A percentile compares a stretch with the other conserved stretches of the same genome.
These are phyloP conservation scores for Leucaena leucocephala DNA, from an alignment of 306 rosid species.

Conservation along the genomic window DNA sequence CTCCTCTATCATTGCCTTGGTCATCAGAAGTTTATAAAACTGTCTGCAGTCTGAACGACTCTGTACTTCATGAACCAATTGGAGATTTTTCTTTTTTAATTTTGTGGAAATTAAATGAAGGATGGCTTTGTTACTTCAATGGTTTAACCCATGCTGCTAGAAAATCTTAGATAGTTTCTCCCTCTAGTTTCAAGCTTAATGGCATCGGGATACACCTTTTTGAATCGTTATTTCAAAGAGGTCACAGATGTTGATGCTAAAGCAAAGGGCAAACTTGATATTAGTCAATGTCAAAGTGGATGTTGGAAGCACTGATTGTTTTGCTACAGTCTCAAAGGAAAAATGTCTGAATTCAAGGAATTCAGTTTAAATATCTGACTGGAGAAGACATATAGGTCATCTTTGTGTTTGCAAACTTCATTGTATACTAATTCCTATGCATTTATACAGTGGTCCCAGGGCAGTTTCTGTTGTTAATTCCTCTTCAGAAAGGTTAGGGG, in stretches of 20 bases:
- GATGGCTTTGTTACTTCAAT: constrained; percentile 22
- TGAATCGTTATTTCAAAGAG: constrained; percentile 74
- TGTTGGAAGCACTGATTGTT: constrained; percentile 53
- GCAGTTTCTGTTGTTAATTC: constrained; percentile 85
- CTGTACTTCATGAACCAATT: constrained; percentile 30
- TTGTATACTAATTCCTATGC: constrained; percentile 28
- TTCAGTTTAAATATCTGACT: constrained; percentile 5
- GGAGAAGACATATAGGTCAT: constrained; percentile 7
- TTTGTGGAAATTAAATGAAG: constrained; percentile 13
- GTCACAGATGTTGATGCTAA: constrained; percentile 78
- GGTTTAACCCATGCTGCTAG: constrained; percentile 3
- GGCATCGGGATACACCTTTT: constrained; percentile 91
- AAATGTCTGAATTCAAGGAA: constrained; percentile 10
- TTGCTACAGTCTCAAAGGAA: constrained; percentile 51
- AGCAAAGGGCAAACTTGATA: constrained; percentile 60
- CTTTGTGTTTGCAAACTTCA: constrained; percentile 24
- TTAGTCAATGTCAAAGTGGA: constrained; percentile 52
- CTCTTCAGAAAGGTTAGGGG: constrained; percentile 84
- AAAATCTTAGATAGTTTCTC: constrained; percentile 21
- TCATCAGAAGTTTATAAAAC: not conserved
- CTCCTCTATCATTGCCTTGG: too few species aligned
- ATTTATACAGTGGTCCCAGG: constrained; percentile 78
- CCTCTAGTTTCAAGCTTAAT: constrained; percentile 25
- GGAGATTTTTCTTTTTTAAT: not conserved
- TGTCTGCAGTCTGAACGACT: not conserved